Evolutionary conservation across 495 filamentous ascomycete genomes (phyloP), one percentile per base, ranked within the genome.

Genomic region (Tetracladium setigerum): DNA sequence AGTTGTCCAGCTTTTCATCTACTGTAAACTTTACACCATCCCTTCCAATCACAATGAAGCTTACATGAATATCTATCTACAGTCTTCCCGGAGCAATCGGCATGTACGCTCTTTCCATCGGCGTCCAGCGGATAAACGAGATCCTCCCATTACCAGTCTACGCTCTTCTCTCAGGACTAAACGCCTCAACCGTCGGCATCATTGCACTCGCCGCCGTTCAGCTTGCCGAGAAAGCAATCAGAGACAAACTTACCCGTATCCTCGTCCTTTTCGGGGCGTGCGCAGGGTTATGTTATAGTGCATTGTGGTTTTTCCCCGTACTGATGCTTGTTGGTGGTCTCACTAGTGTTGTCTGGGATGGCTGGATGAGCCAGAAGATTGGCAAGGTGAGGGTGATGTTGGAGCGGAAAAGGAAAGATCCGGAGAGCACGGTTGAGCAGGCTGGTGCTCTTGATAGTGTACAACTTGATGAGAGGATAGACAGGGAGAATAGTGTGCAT

Each of bases 241-340:
- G 76, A 0, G 87, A 94, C 53, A 72, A 69, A 40, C 32, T 89
- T 24, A 82, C 85, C 0, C 65, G 87, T 1, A 68, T 86, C 11
- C 53, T 90, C 1, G 78, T 94, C 1, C 79, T 87, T 45, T 56
- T 87, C n/a, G 77, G 76, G 13, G 87, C 68, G 16, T 67, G 73
- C 2, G 83, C 82, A 0, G 87, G 86, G 5, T 63, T 91, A 61
- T 72, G 83, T 35, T 89, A 91, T 52, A 88, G 78, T 46, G 78
- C 85, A 0, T 64, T 90, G 0, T 94, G 85, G 87, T 94, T 89
- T 56, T 91, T 89, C 52, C 87, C 87, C 0, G 59, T 85, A 1
- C 55, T 94, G 8, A 83, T 91, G 73, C 44, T 80, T 9, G 19
- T 62, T 1, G 65, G 66, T 12, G 85, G 79, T 0, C 3, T 73